A percentile compares a stretch with the other conserved stretches of the same genome.
Evolutionary conservation across 2,329 filamentous ascomycete genomes (phyloP).

Genomic region (Arthroderma sp.): DNA sequence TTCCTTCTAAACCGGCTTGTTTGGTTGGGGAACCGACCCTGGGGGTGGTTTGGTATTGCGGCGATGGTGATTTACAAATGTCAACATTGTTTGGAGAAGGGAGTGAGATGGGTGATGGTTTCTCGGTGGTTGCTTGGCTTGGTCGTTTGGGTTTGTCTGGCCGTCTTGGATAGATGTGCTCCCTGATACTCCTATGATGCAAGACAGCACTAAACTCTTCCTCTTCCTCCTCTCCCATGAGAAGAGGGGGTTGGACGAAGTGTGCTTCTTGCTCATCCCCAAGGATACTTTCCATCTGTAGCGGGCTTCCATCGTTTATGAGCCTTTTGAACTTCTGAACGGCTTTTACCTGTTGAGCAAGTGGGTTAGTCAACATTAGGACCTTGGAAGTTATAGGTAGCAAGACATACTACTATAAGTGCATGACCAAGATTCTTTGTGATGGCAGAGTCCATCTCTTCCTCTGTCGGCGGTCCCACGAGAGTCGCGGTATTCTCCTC

Average conservation of each 20-base stretch:
- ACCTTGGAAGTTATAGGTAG: not conserved
- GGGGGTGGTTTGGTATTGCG: constrained; percentile 17
- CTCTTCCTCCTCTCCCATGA: constrained; percentile 33
- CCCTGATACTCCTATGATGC: constrained; percentile 1
- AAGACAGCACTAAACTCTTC: constrained; percentile 25
- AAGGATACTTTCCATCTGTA: constrained; percentile 47
- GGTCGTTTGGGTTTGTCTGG: not conserved
- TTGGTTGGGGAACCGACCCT: constrained; percentile 24
- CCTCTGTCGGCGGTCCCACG: constrained; percentile 72
- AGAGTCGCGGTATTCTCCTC: constrained; percentile 78
- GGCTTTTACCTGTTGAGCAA: constrained; percentile 59
- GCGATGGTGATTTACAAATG: not conserved
- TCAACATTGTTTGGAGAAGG: not conserved
- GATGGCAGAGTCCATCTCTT: constrained; percentile 82
- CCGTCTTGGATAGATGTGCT: not conserved
- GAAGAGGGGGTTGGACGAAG: constrained; percentile 46
- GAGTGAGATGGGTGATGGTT: not conserved
- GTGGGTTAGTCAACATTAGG: not conserved
- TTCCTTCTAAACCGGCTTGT: constrained; percentile 35
- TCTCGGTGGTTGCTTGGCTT: constrained; percentile 9
- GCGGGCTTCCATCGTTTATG: constrained; percentile 45
- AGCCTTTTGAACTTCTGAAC: constrained; percentile 78
- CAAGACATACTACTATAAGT: constrained; percentile 56
- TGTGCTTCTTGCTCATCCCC: constrained; percentile 42
- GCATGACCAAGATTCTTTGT: constrained; percentile 81